Conservation (phyloP, 1,139 yeast genomes). For the Geotrichum histeridarum region DNA sequence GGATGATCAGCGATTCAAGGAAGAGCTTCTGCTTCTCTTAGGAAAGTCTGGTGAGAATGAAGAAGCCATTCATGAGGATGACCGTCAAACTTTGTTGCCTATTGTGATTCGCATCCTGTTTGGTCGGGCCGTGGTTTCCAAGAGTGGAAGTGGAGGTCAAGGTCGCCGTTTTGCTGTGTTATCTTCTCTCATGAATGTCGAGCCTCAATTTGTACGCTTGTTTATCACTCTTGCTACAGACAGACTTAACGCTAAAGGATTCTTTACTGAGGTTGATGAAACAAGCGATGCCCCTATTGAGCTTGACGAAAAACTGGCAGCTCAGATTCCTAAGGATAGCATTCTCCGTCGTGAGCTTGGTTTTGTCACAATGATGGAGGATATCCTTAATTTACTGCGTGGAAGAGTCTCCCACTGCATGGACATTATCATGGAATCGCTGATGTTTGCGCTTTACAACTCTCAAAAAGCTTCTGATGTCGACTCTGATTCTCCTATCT, state of each 20-base stretch:
- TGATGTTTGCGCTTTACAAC: slow-evolving; percentile 52
- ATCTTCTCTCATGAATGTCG: slow-evolving; percentile 60
- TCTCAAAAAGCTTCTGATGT: slow-evolving; percentile 42
- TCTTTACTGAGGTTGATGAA: slow-evolving; percentile 34
- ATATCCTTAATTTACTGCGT: slow-evolving; percentile 60
- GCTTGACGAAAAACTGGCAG: slow-evolving; percentile 12
- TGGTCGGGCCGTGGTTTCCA: slow-evolving; percentile 67
- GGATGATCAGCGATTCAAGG: slow-evolving; percentile 80
- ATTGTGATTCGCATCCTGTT: slow-evolving; percentile 70
- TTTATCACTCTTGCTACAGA: slow-evolving; percentile 63
- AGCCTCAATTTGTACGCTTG: slow-evolving; percentile 48
- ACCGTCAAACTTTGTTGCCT: slow-evolving; percentile 59
- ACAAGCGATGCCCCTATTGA: slow-evolving; percentile 20
- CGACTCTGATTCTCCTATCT: slow-evolving; percentile 11
- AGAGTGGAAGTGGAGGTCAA: slow-evolving; percentile 51
- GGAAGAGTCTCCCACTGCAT: slow-evolving; percentile 50
- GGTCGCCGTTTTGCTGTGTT: slow-evolving; percentile 76
- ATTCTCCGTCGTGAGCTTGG: slow-evolving; percentile 59
- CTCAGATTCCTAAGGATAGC: slow-evolving; percentile 11
- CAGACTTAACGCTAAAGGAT: slow-evolving; percentile 45
- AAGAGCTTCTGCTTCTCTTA: slow-evolving; percentile 67
- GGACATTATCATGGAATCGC: slow-evolving; percentile 52
- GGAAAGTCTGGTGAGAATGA: slow-evolving; percentile 45
- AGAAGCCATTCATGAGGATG: slow-evolving; percentile 57
- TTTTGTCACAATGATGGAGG: slow-evolving; percentile 62